phyloP scores from a whole-genome alignment of 805 yeast genomes.

The Lipomyces chichibuensis region DNA sequence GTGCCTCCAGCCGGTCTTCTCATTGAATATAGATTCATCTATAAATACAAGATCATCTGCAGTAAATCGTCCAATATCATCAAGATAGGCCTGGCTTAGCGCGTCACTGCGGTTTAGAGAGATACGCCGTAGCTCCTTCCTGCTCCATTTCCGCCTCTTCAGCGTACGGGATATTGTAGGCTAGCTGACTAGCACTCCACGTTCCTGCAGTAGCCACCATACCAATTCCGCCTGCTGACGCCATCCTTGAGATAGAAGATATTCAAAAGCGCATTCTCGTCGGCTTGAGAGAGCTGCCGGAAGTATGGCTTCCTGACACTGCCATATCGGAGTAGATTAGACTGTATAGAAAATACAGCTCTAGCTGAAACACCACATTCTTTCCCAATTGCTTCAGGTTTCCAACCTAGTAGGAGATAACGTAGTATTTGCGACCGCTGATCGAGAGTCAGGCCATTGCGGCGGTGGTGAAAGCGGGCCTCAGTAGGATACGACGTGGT shows the following conservation, averaged over 20 bases:
- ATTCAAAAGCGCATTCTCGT: not conserved
- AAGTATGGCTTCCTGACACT: not conserved
- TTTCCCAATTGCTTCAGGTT: not conserved
- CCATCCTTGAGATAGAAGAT: not conserved
- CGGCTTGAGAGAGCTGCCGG: not conserved
- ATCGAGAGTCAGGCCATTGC: not conserved
- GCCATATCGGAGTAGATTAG: not conserved
- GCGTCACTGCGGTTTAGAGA: not conserved
- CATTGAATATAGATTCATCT: not conserved
- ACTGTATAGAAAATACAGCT: not conserved
- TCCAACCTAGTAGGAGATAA: not conserved
- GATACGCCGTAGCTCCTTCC: not conserved
- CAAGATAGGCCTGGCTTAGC: not conserved
- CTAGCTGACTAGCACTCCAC: not conserved
- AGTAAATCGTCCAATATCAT: not conserved
- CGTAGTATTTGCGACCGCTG: not conserved
- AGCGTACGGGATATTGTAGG: not conserved
- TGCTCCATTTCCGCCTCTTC: not conserved
- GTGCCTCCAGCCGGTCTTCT: not conserved
- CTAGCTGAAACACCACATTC: not conserved
- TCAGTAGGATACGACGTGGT: not conserved
- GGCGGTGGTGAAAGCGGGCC: not conserved
- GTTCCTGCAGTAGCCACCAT: not conserved
- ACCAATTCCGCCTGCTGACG: not conserved
- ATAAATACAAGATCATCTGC: not conserved